Evolutionary conservation across 441 rosid genomes (phyloP).

Genomic region (Populus trichocarpa): DNA sequence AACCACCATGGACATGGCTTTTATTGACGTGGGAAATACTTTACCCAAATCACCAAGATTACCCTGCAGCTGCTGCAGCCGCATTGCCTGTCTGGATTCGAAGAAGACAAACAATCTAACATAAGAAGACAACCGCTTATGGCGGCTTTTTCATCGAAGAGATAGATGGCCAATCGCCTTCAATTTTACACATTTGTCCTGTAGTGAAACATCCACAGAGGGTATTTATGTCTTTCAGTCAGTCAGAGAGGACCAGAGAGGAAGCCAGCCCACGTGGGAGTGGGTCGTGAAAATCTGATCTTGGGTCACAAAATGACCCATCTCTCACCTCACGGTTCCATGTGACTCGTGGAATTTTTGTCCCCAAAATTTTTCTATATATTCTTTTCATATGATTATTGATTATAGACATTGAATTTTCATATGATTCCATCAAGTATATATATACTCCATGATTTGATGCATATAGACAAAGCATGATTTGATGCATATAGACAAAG

Average conservation of each 20-base stretch:
- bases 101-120: background rate
- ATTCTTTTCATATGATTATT: background rate
- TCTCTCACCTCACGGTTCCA: conserved; percentile 2
- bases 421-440: background rate
- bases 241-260: background rate
- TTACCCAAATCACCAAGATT: background rate
- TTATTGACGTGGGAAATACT: background rate
- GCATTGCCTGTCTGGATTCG: background rate
- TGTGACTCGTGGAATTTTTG: conserved; percentile 32
- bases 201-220: background rate
- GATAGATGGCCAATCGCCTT: conserved; percentile 11
- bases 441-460: background rate
- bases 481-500: background rate
- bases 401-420: background rate
- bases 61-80: conserved; percentile 1
- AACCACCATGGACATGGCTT: too few relatives aligned
- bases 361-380: conserved; percentile 9
- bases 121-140: conserved; percentile 2
- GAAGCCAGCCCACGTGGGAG: conserved; percentile 31
- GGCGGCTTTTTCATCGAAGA: conserved; percentile 1
- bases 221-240: background rate
- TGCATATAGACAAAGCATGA: background rate
- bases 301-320: background rate
- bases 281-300: conserved; percentile 17
- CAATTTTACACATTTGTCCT: conserved; percentile 4